Evolutionary conservation across 495 filamentous ascomycete genomes (phyloP).

Genomic region (Penicillium paxilli): DNA sequence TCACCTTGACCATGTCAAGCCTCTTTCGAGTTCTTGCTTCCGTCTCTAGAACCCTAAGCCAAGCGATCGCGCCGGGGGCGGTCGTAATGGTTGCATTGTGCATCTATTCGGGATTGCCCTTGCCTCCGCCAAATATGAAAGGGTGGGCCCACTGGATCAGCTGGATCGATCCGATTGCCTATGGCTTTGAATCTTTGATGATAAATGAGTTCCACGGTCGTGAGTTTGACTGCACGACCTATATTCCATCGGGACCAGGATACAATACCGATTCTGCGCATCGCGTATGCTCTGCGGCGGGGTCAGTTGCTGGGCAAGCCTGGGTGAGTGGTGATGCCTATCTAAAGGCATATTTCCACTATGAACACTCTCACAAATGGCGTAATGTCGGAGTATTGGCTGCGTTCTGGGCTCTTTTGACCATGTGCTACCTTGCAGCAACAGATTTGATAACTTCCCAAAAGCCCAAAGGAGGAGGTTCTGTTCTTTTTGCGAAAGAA

Average conservation of each 20-base stretch:
- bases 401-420: constrained; percentile 5
- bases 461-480: constrained; percentile 6
- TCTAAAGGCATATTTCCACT: constrained; percentile 11
- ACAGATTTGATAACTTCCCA: constrained; percentile 2
- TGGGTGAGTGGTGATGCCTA: constrained; percentile 12
- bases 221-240: not conserved
- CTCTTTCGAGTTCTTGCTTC: constrained; percentile 1
- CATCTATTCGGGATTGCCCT: constrained; percentile 87
- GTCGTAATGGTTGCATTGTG: not conserved
- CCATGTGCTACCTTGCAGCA: constrained; percentile 4
- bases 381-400: constrained; percentile 16
- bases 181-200: constrained; percentile 83
- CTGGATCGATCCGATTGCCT: constrained; percentile 81
- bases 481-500: constrained; percentile 5
- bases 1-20: not conserved
- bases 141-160: constrained; percentile 84
- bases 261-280: not conserved
- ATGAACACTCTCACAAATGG: constrained; percentile 7
- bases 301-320: constrained; percentile 5
- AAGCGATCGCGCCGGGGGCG: not conserved
- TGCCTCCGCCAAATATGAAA: constrained; percentile 70
- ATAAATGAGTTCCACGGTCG: constrained; percentile 63
- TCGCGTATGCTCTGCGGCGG: constrained; percentile 1
- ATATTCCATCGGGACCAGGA: not conserved
- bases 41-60: not conserved